Evolutionary conservation across 768 basidiomycete genomes (phyloP).

Genomic region (Amanita pallidorosea): DNA sequence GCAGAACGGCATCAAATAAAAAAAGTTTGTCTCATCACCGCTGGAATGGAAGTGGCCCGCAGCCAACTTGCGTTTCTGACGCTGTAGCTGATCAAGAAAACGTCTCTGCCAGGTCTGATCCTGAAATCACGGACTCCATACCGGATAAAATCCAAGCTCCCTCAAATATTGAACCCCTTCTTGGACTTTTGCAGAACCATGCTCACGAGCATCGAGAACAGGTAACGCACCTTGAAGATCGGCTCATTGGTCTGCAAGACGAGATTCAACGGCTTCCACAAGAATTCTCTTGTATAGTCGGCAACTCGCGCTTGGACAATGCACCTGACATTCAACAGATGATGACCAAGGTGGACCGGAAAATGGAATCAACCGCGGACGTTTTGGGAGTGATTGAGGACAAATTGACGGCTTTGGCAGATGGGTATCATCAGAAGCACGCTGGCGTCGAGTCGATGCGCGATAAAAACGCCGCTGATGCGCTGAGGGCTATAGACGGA

Average conservation of each 20-base stretch:
- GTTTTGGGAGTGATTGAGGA: constrained; percentile 18
- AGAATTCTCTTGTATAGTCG: constrained; percentile 1
- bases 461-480: constrained; percentile 6
- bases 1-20: constrained; percentile 1
- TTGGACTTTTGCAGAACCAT: not conserved
- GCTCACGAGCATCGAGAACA: constrained; percentile 2
- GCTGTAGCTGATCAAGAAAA: not conserved
- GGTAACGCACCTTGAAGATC: constrained; percentile 1
- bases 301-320: constrained; percentile 6
- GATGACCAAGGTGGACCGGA: constrained; percentile 19
- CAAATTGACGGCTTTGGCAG: constrained; percentile 13
- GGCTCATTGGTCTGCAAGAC: constrained; percentile 10
- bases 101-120: not conserved
- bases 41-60: not conserved
- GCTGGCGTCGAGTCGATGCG: not conserved
- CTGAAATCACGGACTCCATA: not conserved
- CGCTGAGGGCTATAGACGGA: constrained; percentile 25
- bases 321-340: constrained; percentile 22
- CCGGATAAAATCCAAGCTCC: constrained; percentile 3
- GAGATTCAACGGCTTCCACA: constrained; percentile 12
- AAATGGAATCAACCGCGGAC: constrained; percentile 15
- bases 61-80: not conserved
- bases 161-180: not conserved
- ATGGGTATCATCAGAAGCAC: constrained; percentile 5
- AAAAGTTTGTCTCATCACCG: not conserved